Evolutionary conservation across 176 grass and related monocot genomes (phyloP).

Genomic region (Elaeis guineensis): DNA sequence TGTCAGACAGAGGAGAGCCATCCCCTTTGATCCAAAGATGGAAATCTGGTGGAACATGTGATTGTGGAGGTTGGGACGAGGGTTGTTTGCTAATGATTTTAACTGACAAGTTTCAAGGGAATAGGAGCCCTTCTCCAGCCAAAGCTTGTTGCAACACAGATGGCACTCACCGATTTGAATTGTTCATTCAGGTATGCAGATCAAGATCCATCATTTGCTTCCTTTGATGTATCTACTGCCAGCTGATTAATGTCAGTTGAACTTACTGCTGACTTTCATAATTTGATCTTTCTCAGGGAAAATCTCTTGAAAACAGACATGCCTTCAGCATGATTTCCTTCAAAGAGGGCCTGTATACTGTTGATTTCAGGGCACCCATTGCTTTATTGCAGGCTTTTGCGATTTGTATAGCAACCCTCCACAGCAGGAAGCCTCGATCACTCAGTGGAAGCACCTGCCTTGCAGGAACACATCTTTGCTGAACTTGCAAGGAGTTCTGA

Average conservation of each 20-base stretch:
- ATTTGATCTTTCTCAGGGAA: conserved; percentile 30
- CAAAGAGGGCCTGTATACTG: conserved; percentile 70
- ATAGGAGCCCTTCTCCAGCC: conserved; percentile 6
- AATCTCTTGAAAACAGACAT: conserved; percentile 28
- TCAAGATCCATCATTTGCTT: too few relatives aligned
- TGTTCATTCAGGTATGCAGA: conserved; percentile 56
- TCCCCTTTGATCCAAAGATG: conserved; percentile 83
- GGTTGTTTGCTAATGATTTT: conserved; percentile 70
- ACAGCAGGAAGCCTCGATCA: conserved; percentile 32
- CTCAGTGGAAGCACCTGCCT: conserved; percentile 20
- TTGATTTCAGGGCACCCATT: conserved; percentile 67
- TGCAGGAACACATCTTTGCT: conserved; percentile 29
- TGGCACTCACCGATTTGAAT: conserved; percentile 47
- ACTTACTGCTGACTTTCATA: too few relatives aligned
- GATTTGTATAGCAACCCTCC: conserved; percentile 74
- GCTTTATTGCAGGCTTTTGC: conserved; percentile 74
- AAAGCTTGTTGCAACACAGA: conserved; percentile 25
- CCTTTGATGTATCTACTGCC: neutral
- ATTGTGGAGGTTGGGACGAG: conserved; percentile 98
- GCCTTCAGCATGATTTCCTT: conserved; percentile 73
- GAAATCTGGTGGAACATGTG: conserved; percentile 70
- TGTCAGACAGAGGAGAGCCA: conserved; percentile 40
- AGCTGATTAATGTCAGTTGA: too few relatives aligned
- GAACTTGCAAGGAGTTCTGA: conserved; percentile 20
- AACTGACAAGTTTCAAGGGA: conserved; percentile 21